phyloP scores from a whole-genome alignment of 2,329 filamentous ascomycete species.

The Aspergillus aculeatinus region DNA sequence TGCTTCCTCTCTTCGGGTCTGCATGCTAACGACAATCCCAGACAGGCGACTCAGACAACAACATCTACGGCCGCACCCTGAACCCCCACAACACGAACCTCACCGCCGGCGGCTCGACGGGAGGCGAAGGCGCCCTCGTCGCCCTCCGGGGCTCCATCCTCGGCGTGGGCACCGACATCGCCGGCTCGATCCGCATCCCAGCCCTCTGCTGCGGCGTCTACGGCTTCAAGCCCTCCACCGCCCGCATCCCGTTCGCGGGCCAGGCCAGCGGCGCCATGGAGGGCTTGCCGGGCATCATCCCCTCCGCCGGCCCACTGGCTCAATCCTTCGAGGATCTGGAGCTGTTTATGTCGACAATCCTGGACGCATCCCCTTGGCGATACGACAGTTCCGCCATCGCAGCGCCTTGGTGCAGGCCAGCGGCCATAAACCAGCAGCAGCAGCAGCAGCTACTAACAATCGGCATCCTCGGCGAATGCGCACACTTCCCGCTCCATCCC shows the following conservation, averaged over 20 bases:
- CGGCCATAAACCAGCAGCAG: constrained; percentile 15
- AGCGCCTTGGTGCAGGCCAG: constrained; percentile 44
- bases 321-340: constrained; percentile 20
- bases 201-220: constrained; percentile 32
- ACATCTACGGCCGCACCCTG: constrained; percentile 22
- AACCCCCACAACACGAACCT: constrained; percentile 24
- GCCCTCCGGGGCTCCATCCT: constrained; percentile 32
- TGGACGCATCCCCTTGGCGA: constrained; percentile 45
- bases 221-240: constrained; percentile 32
- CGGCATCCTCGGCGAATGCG: constrained; percentile 51
- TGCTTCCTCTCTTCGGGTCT: no score
- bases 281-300: constrained; percentile 11
- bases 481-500: constrained; percentile 52
- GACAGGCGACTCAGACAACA: constrained; percentile 22
- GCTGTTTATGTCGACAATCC: constrained; percentile 41
- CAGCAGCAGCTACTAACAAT: constrained; percentile 40
- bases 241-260: constrained; percentile 30
- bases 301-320: constrained; percentile 16
- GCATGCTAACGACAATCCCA: neutral
- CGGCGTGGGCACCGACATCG: constrained; percentile 36
- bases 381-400: constrained; percentile 46
- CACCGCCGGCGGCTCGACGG: constrained; percentile 24
- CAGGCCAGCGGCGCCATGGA: constrained; percentile 11
- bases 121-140: constrained; percentile 34
- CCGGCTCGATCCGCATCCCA: constrained; percentile 35